Conservation (phyloP, 1,139 yeast genomes). For the Yamadazyma jaroonii region DNA sequence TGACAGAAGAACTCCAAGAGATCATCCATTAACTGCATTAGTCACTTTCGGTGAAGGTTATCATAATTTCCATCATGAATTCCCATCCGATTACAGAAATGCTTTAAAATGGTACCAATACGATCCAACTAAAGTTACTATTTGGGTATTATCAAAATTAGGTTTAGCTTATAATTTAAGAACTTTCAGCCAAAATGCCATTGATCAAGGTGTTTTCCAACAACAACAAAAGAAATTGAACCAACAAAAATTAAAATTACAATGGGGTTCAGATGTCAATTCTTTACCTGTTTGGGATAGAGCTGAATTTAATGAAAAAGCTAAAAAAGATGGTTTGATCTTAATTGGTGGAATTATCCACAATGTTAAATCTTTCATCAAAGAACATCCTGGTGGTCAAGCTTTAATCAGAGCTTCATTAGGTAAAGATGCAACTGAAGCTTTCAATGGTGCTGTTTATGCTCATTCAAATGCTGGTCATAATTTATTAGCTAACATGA, state of each 20-base stretch:
- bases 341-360: slow-evolving; percentile 94
- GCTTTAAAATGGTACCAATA: slow-evolving; percentile 98
- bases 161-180: slow-evolving; percentile 91
- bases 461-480: slow-evolving; percentile 98
- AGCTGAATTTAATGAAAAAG: slow-evolving; percentile 69
- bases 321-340: slow-evolving; percentile 59
- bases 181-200: slow-evolving; percentile 91
- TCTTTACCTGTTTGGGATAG: slow-evolving; percentile 91
- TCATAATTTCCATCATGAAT: slow-evolving; percentile 99
- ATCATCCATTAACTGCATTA: slow-evolving; percentile 88
- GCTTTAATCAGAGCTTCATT: slow-evolving; percentile 80
- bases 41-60: slow-evolving; percentile 98
- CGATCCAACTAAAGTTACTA: slow-evolving; percentile 89
- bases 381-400: slow-evolving; percentile 97
- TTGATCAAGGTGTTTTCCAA: slow-evolving; percentile 93
- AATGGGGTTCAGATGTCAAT: slow-evolving; percentile 91
- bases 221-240: slow-evolving; percentile 96
- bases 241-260: slow-evolving; percentile 67
- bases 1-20: slow-evolving; percentile 96
- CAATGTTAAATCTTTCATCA: slow-evolving; percentile 79
- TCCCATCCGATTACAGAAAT: slow-evolving; percentile 97
- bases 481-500: slow-evolving; percentile 90
- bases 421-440: slow-evolving; percentile 96
- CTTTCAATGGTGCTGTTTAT: slow-evolving; percentile 97
- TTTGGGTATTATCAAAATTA: slow-evolving; percentile 66